These are phyloP conservation scores for Nepenthes alata DNA, from an alignment of 179 eudicot genomes.

Conservation along the genomic window DNA sequence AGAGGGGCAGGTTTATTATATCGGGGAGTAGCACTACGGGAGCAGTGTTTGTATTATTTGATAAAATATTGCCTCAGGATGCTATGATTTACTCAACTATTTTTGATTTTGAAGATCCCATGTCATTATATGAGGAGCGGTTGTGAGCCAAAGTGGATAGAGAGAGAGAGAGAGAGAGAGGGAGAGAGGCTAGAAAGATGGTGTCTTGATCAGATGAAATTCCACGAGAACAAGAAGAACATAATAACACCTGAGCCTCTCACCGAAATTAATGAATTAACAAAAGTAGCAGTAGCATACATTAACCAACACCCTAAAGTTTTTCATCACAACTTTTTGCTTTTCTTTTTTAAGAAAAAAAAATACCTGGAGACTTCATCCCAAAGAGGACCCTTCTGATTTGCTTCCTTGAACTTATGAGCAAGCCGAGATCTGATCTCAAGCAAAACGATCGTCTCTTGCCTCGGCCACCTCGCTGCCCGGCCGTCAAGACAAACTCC, in stretches of 20 bases:
- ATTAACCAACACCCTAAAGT: too few relatives aligned
- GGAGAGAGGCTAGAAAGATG: neutral
- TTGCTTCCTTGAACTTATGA: constrained; percentile 81
- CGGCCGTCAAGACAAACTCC: constrained; percentile 26
- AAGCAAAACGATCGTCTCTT: constrained; percentile 72
- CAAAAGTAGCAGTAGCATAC: neutral
- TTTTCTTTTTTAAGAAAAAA: neutral
- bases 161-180: neutral
- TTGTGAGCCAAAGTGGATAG: too few relatives aligned
- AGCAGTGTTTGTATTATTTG: too few relatives aligned
- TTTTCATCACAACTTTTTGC: too few relatives aligned
- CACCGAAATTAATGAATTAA: neutral
- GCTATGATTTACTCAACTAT: too few relatives aligned
- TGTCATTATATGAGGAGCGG: too few relatives aligned
- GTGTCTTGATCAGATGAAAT: neutral
- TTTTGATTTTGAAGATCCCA: too few relatives aligned
- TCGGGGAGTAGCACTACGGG: too few relatives aligned
- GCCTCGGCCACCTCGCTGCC: constrained; percentile 85
- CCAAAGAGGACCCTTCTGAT: constrained; percentile 92
- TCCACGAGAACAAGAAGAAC: neutral
- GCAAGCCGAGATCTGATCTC: constrained; percentile 82
- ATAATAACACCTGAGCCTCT: constrained; percentile 3
- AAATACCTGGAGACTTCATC: constrained; percentile 90
- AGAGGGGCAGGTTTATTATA: too few relatives aligned
- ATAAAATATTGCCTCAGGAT: too few relatives aligned